Evolutionary conservation across 2,329 filamentous ascomycete species (phyloP).

Genomic region (Colletotrichum ledebouriae): DNA sequence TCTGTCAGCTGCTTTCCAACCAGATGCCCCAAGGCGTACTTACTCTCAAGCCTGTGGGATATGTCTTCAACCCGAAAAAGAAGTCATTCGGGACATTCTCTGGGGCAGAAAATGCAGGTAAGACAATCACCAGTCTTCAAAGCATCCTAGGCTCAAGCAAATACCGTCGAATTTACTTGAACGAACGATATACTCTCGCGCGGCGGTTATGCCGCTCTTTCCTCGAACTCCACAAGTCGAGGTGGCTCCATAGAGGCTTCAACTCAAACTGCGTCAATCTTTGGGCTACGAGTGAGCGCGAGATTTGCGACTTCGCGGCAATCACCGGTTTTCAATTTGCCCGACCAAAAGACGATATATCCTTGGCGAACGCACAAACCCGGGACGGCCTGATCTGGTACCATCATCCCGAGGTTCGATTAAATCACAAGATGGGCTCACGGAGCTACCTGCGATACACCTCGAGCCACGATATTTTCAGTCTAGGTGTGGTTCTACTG

Average conservation of each 20-base stretch:
- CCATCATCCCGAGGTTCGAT: neutral
- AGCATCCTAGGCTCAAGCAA: neutral
- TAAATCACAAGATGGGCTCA: neutral
- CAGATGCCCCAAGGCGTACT: neutral
- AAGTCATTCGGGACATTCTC: neutral
- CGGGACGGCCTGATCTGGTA: neutral
- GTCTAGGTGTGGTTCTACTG: neutral
- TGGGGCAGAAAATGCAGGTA: neutral
- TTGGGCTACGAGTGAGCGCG: neutral
- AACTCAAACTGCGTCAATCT: neutral
- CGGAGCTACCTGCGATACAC: neutral
- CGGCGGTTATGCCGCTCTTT: neutral
- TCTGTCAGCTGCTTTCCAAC: neutral
- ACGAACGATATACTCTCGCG: neutral
- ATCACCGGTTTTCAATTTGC: neutral
- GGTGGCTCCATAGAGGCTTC: conserved; percentile 2
- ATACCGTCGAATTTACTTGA: neutral
- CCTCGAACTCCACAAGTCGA: neutral
- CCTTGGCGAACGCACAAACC: neutral
- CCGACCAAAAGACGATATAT: neutral
- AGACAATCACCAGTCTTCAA: neutral
- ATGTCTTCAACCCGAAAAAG: neutral
- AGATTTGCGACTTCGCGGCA: neutral
- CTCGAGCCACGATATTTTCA: neutral
- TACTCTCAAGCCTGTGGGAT: neutral